A percentile compares a stretch with the other conserved stretches of the same genome.
phyloP scores from a whole-genome alignment of 140 eudicot species.

The Erigeron philadelphicus region DNA sequence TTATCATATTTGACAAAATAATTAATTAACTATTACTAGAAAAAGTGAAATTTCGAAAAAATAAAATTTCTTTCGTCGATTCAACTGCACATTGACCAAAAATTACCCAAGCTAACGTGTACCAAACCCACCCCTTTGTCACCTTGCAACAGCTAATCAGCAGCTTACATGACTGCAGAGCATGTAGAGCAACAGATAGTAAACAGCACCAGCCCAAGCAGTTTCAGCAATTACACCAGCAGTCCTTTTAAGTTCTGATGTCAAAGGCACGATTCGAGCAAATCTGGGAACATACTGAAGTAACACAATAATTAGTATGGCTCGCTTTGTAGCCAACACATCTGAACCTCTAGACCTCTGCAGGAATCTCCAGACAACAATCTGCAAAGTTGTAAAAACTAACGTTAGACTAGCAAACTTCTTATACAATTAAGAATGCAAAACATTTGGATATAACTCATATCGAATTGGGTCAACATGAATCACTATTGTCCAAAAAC shows the following conservation, averaged over 20 bases:
- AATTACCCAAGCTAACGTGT: neutral
- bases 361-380: conserved; percentile 73
- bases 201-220: conserved; percentile 96
- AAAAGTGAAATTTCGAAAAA: too few species aligned
- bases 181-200: conserved; percentile 69
- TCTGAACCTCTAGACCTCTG: conserved; percentile 58
- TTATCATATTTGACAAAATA: neutral
- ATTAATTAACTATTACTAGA: neutral
- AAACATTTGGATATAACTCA: too few species aligned
- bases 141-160: conserved; percentile 2
- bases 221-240: conserved; percentile 87
- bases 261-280: conserved; percentile 57
- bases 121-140: neutral
- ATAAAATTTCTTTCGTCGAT: neutral
- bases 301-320: conserved; percentile 55
- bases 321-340: conserved; percentile 67
- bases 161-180: conserved; percentile 79
- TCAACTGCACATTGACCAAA: neutral
- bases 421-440: neutral
- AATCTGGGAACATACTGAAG: conserved; percentile 72
- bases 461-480: too few species aligned
- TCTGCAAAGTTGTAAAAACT: conserved; percentile 38
- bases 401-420: neutral
- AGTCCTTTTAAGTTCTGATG: conserved; percentile 73
- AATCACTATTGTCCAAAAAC: too few species aligned